A percentile compares a stretch with the other conserved stretches of the same genome.
phyloP scores from a whole-genome alignment of 805 yeast species.

The Monosporozyma unispora region DNA sequence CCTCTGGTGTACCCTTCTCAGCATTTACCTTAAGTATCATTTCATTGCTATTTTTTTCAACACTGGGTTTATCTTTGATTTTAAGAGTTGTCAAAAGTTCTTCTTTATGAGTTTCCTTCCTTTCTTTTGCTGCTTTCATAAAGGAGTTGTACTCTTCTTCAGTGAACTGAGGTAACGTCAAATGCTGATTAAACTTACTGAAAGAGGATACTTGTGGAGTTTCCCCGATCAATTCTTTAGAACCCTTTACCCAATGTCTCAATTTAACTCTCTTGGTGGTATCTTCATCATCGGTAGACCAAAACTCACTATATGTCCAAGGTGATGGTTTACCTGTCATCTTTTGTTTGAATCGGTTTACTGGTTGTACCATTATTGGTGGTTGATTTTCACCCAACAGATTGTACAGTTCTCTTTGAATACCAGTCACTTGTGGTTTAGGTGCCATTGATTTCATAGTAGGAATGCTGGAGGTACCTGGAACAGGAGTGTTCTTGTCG shows the following conservation, averaged over 20 bases:
- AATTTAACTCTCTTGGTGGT: slow-evolving; percentile 44
- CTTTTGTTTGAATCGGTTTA: slow-evolving; percentile 51
- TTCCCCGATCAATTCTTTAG: slow-evolving; percentile 35
- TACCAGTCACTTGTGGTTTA: slow-evolving; percentile 43
- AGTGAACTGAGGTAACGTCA: slow-evolving; percentile 62
- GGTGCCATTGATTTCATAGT: slow-evolving; percentile 7
- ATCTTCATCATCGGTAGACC: slow-evolving; percentile 35
- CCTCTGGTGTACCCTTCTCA: neutral
- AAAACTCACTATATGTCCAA: slow-evolving; percentile 66
- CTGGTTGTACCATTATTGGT: slow-evolving; percentile 50
- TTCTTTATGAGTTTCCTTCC: neutral
- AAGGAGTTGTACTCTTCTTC: slow-evolving; percentile 50
- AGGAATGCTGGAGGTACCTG: slow-evolving; percentile 5
- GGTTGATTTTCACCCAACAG: slow-evolving; percentile 90
- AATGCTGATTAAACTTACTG: slow-evolving; percentile 60
- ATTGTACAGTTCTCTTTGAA: slow-evolving; percentile 83
- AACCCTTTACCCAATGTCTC: slow-evolving; percentile 83
- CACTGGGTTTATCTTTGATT: neutral
- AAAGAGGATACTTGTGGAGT: slow-evolving; percentile 42
- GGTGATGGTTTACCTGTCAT: slow-evolving; percentile 62
- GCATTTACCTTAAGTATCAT: slow-evolving; percentile 2
- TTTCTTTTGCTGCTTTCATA: slow-evolving; percentile 34
- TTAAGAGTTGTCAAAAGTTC: neutral
- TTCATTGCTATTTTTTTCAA: slow-evolving; percentile 5
- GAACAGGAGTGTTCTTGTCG: neutral